These are phyloP conservation scores for Linum tenue DNA, from an alignment of 345 rosid genomes.

Conservation along the genomic window DNA sequence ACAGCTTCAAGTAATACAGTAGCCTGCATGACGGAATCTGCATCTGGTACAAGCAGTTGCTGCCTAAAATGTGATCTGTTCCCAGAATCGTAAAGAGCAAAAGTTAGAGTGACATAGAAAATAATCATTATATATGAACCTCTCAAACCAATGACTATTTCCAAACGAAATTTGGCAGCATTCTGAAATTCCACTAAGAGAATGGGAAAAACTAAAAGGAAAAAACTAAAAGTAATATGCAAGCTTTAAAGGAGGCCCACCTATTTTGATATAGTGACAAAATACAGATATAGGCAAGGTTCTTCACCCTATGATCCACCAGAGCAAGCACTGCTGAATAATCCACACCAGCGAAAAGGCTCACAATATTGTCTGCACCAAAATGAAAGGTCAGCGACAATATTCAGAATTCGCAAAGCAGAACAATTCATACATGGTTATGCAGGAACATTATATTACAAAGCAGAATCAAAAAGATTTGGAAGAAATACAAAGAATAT, in stretches of 20 bases:
- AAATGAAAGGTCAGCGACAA: slow-evolving; percentile 16
- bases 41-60: slow-evolving; percentile 38
- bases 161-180: not conserved
- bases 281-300: slow-evolving; percentile 57
- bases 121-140: not conserved
- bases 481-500: not conserved
- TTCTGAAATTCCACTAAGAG: not conserved
- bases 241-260: slow-evolving; percentile 27
- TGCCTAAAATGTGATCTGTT: slow-evolving; percentile 55
- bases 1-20: slow-evolving; percentile 60
- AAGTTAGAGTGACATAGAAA: slow-evolving; percentile 10
- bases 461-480: not conserved
- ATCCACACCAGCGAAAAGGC: slow-evolving; percentile 58
- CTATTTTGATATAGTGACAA: slow-evolving; percentile 76
- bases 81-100: slow-evolving; percentile 6
- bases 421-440: not conserved
- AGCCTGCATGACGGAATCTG: slow-evolving; percentile 36
- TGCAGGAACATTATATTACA: not conserved
- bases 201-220: not conserved
- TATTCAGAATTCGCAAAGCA: slow-evolving; percentile 13
- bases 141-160: not conserved
- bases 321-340: slow-evolving; percentile 36
- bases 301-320: slow-evolving; percentile 76
- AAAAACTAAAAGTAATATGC: not conserved
- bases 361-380: slow-evolving; percentile 58